A percentile compares a stretch with the other conserved stretches of the same genome.
phyloP scores from a whole-genome alignment of 495 filamentous ascomycete species.

The Corynascus novoguineensis region DNA sequence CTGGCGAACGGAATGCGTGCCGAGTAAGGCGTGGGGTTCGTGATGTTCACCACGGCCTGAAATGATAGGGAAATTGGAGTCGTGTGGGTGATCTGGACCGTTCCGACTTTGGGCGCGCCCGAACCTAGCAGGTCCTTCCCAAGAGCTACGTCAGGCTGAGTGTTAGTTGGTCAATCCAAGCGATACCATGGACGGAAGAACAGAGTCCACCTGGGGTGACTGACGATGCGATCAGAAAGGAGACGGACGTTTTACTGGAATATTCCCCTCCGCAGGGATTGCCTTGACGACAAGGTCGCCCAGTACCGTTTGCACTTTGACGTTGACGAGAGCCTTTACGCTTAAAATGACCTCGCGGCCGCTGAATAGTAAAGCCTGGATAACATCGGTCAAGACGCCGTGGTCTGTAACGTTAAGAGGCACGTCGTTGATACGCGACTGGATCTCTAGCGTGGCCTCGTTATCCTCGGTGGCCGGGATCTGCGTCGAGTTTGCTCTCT shows the following conservation, averaged over 20 bases:
- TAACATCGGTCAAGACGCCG: constrained; percentile 65
- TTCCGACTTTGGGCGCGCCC: constrained; percentile 56
- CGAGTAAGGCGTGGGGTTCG: constrained; percentile 83
- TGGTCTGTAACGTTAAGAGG: constrained; percentile 76
- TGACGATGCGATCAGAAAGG: constrained; percentile 43
- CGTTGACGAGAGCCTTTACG: constrained; percentile 78
- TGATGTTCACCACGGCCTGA: constrained; percentile 66
- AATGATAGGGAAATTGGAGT: constrained; percentile 62
- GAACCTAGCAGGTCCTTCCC: constrained; percentile 37
- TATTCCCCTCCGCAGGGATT: constrained; percentile 77
- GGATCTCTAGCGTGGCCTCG: constrained; percentile 58
- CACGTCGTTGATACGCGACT: constrained; percentile 67
- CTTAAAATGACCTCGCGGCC: constrained; percentile 56
- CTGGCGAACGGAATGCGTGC: constrained; percentile 73
- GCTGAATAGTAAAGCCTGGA: constrained; percentile 71
- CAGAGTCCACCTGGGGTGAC: constrained; percentile 35
- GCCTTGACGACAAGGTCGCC: constrained; percentile 71
- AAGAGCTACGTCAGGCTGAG: constrained; percentile 29
- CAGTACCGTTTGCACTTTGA: constrained; percentile 69
- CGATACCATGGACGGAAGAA: constrained; percentile 6
- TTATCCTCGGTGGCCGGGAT: constrained; percentile 49
- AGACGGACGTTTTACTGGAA: constrained; percentile 79
- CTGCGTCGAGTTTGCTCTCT: constrained; percentile 72
- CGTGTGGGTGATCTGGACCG: constrained; percentile 62
- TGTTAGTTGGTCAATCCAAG: constrained; percentile 13